phyloP scores from a whole-genome alignment of 108 stramenopile genomes.

The Aurantiochytrium sp. region DNA sequence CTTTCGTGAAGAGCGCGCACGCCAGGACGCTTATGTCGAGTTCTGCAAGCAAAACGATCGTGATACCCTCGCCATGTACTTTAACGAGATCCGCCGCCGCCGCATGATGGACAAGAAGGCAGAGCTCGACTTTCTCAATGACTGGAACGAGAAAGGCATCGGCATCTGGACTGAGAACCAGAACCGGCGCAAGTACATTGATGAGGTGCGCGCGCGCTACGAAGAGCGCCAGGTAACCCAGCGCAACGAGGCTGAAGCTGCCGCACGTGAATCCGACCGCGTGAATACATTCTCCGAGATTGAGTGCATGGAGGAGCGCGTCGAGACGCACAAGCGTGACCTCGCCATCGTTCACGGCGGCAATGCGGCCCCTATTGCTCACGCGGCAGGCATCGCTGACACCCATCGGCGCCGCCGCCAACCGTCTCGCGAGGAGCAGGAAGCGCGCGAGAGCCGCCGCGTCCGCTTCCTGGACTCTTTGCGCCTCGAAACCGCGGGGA shows the following conservation, averaged over 20 bases:
- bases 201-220: neutral
- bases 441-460: neutral
- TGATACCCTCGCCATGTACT: neutral
- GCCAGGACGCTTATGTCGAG: neutral
- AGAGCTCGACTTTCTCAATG: conserved; percentile 15
- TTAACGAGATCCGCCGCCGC: neutral
- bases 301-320: neutral
- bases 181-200: neutral
- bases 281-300: neutral
- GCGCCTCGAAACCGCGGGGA: neutral
- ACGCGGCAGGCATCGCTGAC: neutral
- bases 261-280: neutral
- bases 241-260: neutral
- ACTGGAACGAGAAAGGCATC: conserved; percentile 7
- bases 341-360: neutral
- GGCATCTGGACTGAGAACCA: conserved; percentile 1
- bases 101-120: conserved; percentile 6
- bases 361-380: neutral
- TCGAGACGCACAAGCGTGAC: neutral
- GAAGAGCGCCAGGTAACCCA: neutral
- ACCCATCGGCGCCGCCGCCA: neutral
- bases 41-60: neutral
- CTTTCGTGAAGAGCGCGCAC: neutral
- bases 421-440: neutral
- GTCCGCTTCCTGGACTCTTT: neutral